phyloP scores from a whole-genome alignment of 2,329 filamentous ascomycete genomes.

The Scytalidium lignicola region DNA sequence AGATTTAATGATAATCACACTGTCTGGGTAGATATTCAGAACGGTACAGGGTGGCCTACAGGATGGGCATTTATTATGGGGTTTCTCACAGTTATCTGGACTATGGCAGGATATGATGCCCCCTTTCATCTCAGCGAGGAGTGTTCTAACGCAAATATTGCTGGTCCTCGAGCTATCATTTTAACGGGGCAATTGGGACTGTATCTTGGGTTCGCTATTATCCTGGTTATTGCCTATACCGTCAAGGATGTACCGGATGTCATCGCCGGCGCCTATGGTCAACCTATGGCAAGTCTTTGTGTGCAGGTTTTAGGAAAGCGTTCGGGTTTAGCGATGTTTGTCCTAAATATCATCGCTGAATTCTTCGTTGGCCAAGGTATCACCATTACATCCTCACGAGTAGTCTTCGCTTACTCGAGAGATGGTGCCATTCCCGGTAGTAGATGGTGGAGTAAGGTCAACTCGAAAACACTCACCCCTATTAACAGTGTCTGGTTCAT shows the following conservation, averaged over 20 bases:
- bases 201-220: conserved; percentile 59
- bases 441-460: conserved; percentile 53
- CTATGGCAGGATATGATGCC: conserved; percentile 56
- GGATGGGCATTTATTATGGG: conserved; percentile 58
- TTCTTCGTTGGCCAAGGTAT: conserved; percentile 71
- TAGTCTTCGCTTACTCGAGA: conserved; percentile 68
- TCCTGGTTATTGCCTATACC: conserved; percentile 62
- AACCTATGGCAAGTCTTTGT: conserved; percentile 67
- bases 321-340: conserved; percentile 56
- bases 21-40: conserved; percentile 37
- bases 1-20: background rate
- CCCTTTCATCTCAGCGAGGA: conserved; percentile 62
- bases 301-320: conserved; percentile 59
- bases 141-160: conserved; percentile 62
- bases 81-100: conserved; percentile 61
- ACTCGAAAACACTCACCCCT: conserved; percentile 56
- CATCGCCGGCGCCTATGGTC: conserved; percentile 56
- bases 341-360: conserved; percentile 62
- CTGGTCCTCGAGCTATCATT: conserved; percentile 59
- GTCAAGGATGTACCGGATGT: conserved; percentile 57
- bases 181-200: conserved; percentile 53
- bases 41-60: conserved; percentile 52
- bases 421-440: conserved; percentile 65
- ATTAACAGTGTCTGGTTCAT: conserved; percentile 70
- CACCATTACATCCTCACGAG: conserved; percentile 60